Conservation (phyloP, 345 rosid species). For the Aquilaria malaccensis region DNA sequence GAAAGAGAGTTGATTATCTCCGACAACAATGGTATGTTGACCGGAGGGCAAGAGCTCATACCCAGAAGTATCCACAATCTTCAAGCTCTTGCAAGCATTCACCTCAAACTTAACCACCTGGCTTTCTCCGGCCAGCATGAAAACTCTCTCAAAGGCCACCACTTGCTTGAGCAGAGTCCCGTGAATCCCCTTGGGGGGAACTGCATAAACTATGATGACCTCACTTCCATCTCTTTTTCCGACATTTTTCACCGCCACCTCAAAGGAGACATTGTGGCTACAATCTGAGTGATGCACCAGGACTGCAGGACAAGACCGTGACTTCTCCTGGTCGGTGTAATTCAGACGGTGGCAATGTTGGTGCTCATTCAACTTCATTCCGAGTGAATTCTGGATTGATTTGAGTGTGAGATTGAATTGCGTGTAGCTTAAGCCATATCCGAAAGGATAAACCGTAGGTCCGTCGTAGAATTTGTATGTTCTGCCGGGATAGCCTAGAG, state of each 20-base stretch:
- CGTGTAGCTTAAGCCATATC: slow-evolving; percentile 39
- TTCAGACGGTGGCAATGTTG: slow-evolving; percentile 22
- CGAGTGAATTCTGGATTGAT: background rate
- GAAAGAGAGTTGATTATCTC: slow-evolving; percentile 16
- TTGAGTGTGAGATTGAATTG: slow-evolving; percentile 12
- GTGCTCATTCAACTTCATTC: slow-evolving; percentile 7
- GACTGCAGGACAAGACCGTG: slow-evolving; percentile 15
- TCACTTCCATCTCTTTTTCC: slow-evolving; percentile 27
- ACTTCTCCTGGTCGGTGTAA: background rate
- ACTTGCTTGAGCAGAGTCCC: slow-evolving; percentile 22
- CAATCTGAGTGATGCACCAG: slow-evolving; percentile 6
- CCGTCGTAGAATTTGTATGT: slow-evolving; percentile 44
- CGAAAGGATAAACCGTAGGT: slow-evolving; percentile 35
- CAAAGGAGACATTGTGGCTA: background rate
- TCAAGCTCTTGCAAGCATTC: slow-evolving; percentile 25
- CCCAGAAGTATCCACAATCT: slow-evolving; percentile 15
- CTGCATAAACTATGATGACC: slow-evolving; percentile 24
- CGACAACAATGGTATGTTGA: slow-evolving; percentile 15
- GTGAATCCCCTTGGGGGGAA: slow-evolving; percentile 22
- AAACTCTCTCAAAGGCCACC: slow-evolving; percentile 31
- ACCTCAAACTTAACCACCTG: slow-evolving; percentile 18
- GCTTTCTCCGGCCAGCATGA: slow-evolving; percentile 14
- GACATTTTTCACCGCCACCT: slow-evolving; percentile 13
- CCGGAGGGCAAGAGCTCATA: slow-evolving; percentile 24
- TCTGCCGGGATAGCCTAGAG: slow-evolving; percentile 30